Base-by-base conservation (phyloP, 345 rosid genomes). In the Bruguiera sexangula region DNA sequence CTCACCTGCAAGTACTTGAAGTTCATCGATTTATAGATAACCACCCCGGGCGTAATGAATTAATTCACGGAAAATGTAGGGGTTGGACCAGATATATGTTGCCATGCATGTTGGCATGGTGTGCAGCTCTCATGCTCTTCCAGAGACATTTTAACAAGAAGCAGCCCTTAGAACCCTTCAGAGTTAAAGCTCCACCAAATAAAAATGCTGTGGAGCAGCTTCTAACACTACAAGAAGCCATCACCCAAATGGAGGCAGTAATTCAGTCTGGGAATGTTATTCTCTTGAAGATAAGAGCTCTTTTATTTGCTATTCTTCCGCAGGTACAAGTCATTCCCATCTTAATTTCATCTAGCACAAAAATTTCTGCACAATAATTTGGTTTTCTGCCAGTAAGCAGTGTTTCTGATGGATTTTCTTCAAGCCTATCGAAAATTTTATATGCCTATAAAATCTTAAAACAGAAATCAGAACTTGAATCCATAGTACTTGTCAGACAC, bases 201-300 rank as follows among this genome's bases (percentile, higher is more conserved):
- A 83, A 86, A 72, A 94, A 87, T 69, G 90, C 97, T n/a, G 92
- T 94, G 11, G 97, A 89, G 89, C 97, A 91, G 85, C 83, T 94
- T 69, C 79, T 91, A 76, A 39, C 87, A 53, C 76, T 91, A 50
- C 98, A 91, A 77, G 97, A 94, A 62, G 90, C 86, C 69, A 73
- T 91, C 46, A 71, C 86, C 64, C 92, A 88, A 60, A 67, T 81
- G 22, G 96, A 91, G 82, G 81, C 89, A 69, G 71, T 94, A 62
- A 88, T 94, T 80, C 95, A 89, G 79, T 69, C 84, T 8, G 91
- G 82, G 51, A 94, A 94, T 69, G 76, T 94, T 72, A 73, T 78
- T 75, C 97, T 91, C 64, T 88, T 94, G 79, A 91, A 94, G 83
- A 81, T 91, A 65, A 82, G 98, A 84, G 98, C 98, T 65, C 84